These are phyloP conservation scores for Deuterostichococcus epilithicus DNA, from an alignment of 139 green algal species.

Conservation along the genomic window DNA sequence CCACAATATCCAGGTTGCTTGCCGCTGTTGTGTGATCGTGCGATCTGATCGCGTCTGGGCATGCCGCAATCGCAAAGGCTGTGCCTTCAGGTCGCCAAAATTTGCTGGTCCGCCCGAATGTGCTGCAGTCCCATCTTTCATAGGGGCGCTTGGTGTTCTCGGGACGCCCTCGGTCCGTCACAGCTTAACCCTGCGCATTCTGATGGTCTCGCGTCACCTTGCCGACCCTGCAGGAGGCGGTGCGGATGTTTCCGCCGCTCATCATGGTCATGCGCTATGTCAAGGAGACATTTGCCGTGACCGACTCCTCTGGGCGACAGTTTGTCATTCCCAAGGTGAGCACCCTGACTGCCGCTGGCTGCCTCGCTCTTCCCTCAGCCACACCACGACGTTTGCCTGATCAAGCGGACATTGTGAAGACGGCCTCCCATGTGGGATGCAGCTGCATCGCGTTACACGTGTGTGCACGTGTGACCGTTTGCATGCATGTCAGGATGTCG, in stretches of 20 bases:
- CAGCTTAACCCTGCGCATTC: too few relatives aligned
- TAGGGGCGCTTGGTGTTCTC: too few relatives aligned
- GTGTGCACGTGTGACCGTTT: neutral
- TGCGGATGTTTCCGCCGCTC: conserved; percentile 94
- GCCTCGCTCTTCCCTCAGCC: neutral
- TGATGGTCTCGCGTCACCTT: too few relatives aligned
- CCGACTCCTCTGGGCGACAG: conserved; percentile 62
- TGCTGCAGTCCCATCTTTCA: too few relatives aligned
- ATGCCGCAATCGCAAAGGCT: too few relatives aligned
- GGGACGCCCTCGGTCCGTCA: too few relatives aligned
- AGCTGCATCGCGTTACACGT: neutral
- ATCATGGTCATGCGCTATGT: conserved; percentile 91
- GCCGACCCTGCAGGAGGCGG: conserved; percentile 66
- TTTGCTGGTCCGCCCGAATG: too few relatives aligned
- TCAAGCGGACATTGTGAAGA: neutral
- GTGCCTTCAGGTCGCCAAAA: too few relatives aligned
- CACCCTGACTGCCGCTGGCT: neutral
- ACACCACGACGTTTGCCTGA: neutral
- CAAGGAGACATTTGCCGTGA: conserved; percentile 85
- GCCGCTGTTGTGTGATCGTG: too few relatives aligned
- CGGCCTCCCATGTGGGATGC: neutral
- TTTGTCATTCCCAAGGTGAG: conserved; percentile 82
- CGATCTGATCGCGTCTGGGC: too few relatives aligned
- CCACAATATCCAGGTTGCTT: conserved; percentile 45
- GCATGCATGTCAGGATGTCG: conserved; percentile 5